Evolutionary conservation across 2,329 filamentous ascomycete genomes (phyloP).

Genomic region (Aspergillus ruber): DNA sequence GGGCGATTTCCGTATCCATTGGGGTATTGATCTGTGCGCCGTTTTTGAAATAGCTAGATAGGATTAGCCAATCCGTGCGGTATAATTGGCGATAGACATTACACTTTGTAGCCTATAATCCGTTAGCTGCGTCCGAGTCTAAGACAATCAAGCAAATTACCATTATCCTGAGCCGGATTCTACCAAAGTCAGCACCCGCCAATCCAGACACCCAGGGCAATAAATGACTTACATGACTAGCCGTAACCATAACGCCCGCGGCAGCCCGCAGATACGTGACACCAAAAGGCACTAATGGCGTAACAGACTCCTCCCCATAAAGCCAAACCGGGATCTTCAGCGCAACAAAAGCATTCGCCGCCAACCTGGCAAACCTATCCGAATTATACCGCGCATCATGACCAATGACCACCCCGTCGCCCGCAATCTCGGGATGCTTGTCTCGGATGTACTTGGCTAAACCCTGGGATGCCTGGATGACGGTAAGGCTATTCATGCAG

Average conservation of each 20-base stretch:
- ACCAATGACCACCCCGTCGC: constrained; percentile 53
- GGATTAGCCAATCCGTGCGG: constrained; percentile 14
- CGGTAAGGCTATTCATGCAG: constrained; percentile 53
- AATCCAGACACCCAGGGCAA: background rate
- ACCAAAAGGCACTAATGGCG: constrained; percentile 57
- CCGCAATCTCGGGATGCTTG: constrained; percentile 36
- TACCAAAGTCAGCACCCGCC: constrained; percentile 7
- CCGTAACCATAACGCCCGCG: constrained; percentile 61
- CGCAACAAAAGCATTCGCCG: constrained; percentile 54
- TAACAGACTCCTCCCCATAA: constrained; percentile 52
- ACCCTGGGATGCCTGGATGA: constrained; percentile 61
- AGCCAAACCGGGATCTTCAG: constrained; percentile 55
- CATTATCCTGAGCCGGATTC: constrained; percentile 59
- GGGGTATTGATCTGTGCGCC: constrained; percentile 62
- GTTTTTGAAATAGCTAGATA: constrained; percentile 51
- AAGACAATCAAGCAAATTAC: constrained; percentile 13
- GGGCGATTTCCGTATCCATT: constrained; percentile 53
- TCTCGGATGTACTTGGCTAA: constrained; percentile 53
- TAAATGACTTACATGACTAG: constrained; percentile 46
- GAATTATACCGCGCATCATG: constrained; percentile 60
- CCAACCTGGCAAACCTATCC: constrained; percentile 53
- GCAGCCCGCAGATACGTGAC: constrained; percentile 49
- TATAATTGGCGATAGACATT: constrained; percentile 4
- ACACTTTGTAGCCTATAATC: constrained; percentile 54
- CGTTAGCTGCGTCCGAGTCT: constrained; percentile 7